A percentile compares a stretch with the other conserved stretches of the same genome.
These are phyloP conservation scores for Pseudogymnoascus sp. DNA, from an alignment of 2,329 filamentous ascomycete genomes.

Conservation along the genomic window DNA sequence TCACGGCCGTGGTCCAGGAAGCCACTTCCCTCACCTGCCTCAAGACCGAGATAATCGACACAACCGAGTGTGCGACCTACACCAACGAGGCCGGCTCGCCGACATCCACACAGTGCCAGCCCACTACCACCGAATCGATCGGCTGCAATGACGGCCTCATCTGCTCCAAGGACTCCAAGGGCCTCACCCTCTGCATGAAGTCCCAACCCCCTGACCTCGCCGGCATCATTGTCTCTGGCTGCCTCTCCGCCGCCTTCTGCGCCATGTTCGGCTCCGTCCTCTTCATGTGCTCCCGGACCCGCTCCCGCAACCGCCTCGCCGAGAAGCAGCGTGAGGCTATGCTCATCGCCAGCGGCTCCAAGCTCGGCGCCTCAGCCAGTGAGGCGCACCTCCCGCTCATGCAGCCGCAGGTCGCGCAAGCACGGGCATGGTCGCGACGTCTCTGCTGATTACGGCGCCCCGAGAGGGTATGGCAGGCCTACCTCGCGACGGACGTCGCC, in stretches of 20 bases:
- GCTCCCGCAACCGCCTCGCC: background rate
- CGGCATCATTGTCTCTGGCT: background rate
- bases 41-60: background rate
- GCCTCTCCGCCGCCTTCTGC: background rate
- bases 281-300: slow-evolving; percentile 4
- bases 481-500: background rate
- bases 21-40: background rate
- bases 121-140: background rate
- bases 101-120: background rate
- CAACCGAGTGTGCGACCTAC: background rate
- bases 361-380: slow-evolving; percentile 1
- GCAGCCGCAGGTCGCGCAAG: background rate
- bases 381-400: background rate
- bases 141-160: slow-evolving; percentile 4
- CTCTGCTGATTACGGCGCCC: background rate
- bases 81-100: background rate
- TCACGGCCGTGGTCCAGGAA: background rate
- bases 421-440: background rate
- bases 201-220: background rate
- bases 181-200: background rate
- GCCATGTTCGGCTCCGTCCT: slow-evolving; percentile 7
- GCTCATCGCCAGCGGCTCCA: background rate
- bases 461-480: background rate
- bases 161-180: background rate
- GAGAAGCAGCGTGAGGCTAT: slow-evolving; percentile 3